Base-by-base conservation (phyloP, 1,139 yeast species). In the Schwanniomyces etchellsii region DNA sequence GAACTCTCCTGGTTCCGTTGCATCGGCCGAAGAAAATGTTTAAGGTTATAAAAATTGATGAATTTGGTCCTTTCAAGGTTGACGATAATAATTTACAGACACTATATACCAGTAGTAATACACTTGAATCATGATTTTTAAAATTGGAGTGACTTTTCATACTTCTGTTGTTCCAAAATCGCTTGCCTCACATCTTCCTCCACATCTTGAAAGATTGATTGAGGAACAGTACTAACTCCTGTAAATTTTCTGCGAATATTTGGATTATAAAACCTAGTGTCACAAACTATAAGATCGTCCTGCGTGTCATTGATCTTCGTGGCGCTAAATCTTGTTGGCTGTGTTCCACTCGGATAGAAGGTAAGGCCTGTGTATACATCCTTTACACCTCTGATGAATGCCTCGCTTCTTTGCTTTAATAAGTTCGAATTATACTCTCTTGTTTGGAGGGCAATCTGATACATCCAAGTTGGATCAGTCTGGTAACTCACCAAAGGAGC, bases 301-400 rank as follows among this genome's bases (percentile, higher is more conserved):
- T 32, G 24, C 4, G 39, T 30, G n/a, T 37, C 37, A 1, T 46
- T 47, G 1, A 64, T 39, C 28, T 38, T 47, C 13, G 32, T 34
- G 2, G 43, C 37, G 22, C 48, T 52, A 3, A 69, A 51, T 33
- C 53, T 47, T 0, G 73, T 62, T 0, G 97, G 85, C 55, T 91
- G 97, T 2, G 95, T 81, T 5, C 66, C 60, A n/a, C 47, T 50
- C 1, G 96, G 96, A 27, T 73, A 77, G 48, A 86, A 85, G 23
- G 70, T 65, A 26, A 81, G 65, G 17, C 93, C 94, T 0, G 96
- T 81, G 50, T 86, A 91, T 1, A 84, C 76, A 52, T 91, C 98
- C 47, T 81, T 77, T 16, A 72, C 52, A 2, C 89, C 93, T 35
- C 77, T 74, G 11, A 57, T 41, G 60, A 60, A 65, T 4, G 72